phyloP scores from a whole-genome alignment of 83 land plant species.

The Diphasiastrum complanatum region DNA sequence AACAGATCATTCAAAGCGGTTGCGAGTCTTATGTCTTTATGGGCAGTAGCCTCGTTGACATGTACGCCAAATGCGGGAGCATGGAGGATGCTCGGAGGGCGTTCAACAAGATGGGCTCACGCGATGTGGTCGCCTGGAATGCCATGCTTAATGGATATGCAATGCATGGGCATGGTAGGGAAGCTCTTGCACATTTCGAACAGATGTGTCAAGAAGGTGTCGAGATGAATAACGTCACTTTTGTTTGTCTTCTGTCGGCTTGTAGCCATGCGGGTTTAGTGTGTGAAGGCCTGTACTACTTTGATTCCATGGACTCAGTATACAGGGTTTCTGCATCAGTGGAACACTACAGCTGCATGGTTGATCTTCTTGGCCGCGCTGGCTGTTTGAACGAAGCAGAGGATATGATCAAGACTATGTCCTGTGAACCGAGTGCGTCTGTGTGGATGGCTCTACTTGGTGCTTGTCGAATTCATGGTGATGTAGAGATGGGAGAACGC shows the following conservation, averaged over 20 bases:
- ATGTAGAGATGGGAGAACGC: slow-evolving; percentile 17
- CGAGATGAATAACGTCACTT: slow-evolving; percentile 22
- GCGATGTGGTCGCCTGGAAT: slow-evolving; percentile 33
- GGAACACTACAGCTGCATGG: too few species aligned
- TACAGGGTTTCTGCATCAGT: slow-evolving; percentile 15
- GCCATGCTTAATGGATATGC: slow-evolving; percentile 21
- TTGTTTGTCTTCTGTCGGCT: too few species aligned
- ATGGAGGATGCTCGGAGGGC: slow-evolving; percentile 14
- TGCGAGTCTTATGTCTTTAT: slow-evolving; percentile 8
- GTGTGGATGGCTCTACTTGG: slow-evolving; percentile 32
- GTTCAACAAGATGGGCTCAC: slow-evolving; percentile 24
- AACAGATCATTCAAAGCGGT: slow-evolving; percentile 20
- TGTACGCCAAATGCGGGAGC: slow-evolving; percentile 41
- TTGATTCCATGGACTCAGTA: slow-evolving; percentile 18
- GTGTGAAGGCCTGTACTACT: slow-evolving; percentile 17
- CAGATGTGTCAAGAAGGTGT: slow-evolving; percentile 10
- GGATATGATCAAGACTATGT: slow-evolving; percentile 29
- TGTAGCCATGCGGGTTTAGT: too few species aligned
- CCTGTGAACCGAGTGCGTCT: slow-evolving; percentile 25
- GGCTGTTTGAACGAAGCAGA: slow-evolving; percentile 32
- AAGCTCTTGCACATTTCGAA: slow-evolving; percentile 20
- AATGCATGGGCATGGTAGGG: slow-evolving; percentile 15
- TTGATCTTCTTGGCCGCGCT: slow-evolving; percentile 39
- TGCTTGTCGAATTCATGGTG: slow-evolving; percentile 27
- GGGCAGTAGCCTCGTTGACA: slow-evolving; percentile 40